Evolutionary conservation across 2,329 filamentous ascomycete genomes (phyloP).

Genomic region (Venturia pyrina): DNA sequence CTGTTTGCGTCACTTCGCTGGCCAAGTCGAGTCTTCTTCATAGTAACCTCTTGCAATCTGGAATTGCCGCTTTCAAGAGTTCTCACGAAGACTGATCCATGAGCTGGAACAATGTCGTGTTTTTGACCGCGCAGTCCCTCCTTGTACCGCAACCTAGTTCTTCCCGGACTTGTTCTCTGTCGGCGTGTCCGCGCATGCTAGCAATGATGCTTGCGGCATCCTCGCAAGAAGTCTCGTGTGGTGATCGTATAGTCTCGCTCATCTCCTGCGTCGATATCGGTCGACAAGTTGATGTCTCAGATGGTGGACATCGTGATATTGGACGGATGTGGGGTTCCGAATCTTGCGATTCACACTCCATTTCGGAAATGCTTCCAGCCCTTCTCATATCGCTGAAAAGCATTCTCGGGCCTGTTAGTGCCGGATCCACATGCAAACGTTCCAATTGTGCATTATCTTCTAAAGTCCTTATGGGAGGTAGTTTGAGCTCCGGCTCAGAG

Average conservation of each 20-base stretch:
- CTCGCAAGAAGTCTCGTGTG: slow-evolving; percentile 6
- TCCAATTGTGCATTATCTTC: not conserved
- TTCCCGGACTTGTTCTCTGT: slow-evolving; percentile 7
- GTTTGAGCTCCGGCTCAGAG: not conserved
- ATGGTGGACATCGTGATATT: not conserved
- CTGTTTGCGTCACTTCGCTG: not conserved
- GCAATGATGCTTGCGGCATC: slow-evolving; percentile 12
- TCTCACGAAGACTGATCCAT: slow-evolving; percentile 9
- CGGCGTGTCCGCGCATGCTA: slow-evolving; percentile 9
- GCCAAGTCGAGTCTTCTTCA: not conserved
- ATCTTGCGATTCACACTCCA: not conserved
- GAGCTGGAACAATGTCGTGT: slow-evolving; percentile 7
- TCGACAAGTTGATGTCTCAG: not conserved
- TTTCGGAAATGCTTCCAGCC: not conserved
- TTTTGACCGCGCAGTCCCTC: slow-evolving; percentile 8
- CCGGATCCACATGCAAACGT: not conserved
- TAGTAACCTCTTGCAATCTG: not conserved
- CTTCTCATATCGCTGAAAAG: not conserved
- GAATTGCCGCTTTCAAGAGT: not conserved
- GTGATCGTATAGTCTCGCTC: not conserved
- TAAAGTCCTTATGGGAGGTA: not conserved
- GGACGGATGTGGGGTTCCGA: slow-evolving; percentile 2
- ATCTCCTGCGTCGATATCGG: not conserved
- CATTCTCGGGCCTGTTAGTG: not conserved
- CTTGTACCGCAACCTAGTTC: slow-evolving; percentile 8